These are phyloP conservation scores for Aspergillus ibericus DNA, from an alignment of 2,329 filamentous ascomycete genomes.

Conservation along the genomic window DNA sequence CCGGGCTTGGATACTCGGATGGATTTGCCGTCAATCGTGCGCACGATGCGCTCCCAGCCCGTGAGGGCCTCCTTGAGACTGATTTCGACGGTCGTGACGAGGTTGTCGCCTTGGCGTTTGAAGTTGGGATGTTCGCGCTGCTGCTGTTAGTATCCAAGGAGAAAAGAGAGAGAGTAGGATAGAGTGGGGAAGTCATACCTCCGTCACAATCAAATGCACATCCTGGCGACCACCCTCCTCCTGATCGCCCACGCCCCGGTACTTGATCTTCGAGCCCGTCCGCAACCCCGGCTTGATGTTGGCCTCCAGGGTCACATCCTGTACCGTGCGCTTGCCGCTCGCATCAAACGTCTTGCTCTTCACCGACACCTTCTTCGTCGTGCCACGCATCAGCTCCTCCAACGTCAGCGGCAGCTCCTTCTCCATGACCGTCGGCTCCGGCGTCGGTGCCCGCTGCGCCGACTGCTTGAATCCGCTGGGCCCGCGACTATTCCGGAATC, in stretches of 20 bases:
- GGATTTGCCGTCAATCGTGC: slow-evolving; percentile 89
- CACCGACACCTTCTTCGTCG: slow-evolving; percentile 96
- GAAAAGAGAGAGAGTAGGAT: background rate
- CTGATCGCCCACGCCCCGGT: slow-evolving; percentile 94
- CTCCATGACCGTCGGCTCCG: slow-evolving; percentile 89
- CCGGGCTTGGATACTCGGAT: slow-evolving; percentile 76
- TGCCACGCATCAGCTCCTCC: slow-evolving; percentile 84
- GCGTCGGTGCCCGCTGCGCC: slow-evolving; percentile 53
- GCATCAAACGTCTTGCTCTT: slow-evolving; percentile 93
- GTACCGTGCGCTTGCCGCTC: slow-evolving; percentile 76
- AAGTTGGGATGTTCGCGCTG: slow-evolving; percentile 86
- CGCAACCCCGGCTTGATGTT: slow-evolving; percentile 95
- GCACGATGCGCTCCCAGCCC: slow-evolving; percentile 87
- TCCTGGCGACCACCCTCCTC: slow-evolving; percentile 96
- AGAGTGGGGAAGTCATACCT: slow-evolving; percentile 61
- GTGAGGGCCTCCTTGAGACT: slow-evolving; percentile 91
- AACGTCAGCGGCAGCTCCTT: slow-evolving; percentile 75
- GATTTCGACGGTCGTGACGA: slow-evolving; percentile 75
- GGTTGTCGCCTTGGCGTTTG: slow-evolving; percentile 83
- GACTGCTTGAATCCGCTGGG: slow-evolving; percentile 31
- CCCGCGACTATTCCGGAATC: slow-evolving; percentile 32
- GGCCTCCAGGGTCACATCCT: slow-evolving; percentile 89
- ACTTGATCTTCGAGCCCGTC: slow-evolving; percentile 98
- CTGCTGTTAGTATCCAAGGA: slow-evolving; percentile 42
- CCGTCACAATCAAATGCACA: slow-evolving; percentile 88